Percentiles rank a stretch among this genome's conserved stretches.
phyloP scores from a whole-genome alignment of 1,284 basidiomycete genomes.

The Puccinia coronata region DNA sequence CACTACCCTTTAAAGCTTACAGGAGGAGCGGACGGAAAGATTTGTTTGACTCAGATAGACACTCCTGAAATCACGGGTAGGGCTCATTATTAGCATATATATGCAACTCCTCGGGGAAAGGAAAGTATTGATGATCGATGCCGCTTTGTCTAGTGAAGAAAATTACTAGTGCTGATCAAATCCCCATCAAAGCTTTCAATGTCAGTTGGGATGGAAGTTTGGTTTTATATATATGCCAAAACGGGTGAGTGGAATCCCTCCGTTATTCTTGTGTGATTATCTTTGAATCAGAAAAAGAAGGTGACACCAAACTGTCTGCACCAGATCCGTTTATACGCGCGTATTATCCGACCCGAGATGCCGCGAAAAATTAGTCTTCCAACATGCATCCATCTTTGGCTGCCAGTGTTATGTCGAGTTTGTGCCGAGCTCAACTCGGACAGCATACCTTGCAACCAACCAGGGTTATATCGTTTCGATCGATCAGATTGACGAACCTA shows the following conservation, averaged over 20 bases:
- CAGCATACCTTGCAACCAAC: slow-evolving; percentile 14
- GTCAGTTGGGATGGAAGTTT: slow-evolving; percentile 4
- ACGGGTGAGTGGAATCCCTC: not conserved
- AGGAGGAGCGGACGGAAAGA: slow-evolving; percentile 21
- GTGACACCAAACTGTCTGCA: too few relatives aligned
- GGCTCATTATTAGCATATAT: not conserved
- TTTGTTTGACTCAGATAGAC: not conserved
- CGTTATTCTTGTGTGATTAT: not conserved
- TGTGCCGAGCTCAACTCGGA: not conserved
- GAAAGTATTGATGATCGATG: not conserved
- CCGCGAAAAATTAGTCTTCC: not conserved
- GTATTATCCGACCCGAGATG: not conserved
- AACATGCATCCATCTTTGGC: not conserved
- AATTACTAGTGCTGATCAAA: not conserved
- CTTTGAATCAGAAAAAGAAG: not conserved
- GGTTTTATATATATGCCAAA: not conserved
- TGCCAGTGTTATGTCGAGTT: slow-evolving; percentile 2
- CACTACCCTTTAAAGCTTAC: not conserved
- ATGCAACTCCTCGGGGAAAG: not conserved
- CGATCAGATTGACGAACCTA: not conserved
- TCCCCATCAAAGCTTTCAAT: slow-evolving; percentile 23
- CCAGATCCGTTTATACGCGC: slow-evolving; percentile 12
- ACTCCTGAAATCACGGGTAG: not conserved
- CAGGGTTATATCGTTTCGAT: not conserved
- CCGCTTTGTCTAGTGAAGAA: not conserved